These are phyloP conservation scores for Nemania sp. DNA, from an alignment of 2,329 filamentous ascomycete species.

Conservation along the genomic window DNA sequence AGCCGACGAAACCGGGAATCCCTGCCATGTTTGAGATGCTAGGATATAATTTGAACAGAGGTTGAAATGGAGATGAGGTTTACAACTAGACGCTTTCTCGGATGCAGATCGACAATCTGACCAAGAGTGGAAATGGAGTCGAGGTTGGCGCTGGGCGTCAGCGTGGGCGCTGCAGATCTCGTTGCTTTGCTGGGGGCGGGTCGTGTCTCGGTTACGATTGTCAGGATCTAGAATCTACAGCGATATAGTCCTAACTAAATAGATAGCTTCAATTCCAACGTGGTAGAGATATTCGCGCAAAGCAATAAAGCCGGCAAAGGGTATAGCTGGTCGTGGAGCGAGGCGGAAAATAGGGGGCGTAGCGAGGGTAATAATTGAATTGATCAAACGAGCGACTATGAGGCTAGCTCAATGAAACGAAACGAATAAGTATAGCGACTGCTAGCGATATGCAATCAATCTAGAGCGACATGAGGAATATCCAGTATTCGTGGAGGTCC, in stretches of 20 bases:
- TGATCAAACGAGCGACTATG: slow-evolving; percentile 59
- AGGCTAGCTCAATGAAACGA: slow-evolving; percentile 60
- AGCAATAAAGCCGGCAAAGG: slow-evolving; percentile 10
- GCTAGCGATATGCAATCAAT: slow-evolving; percentile 46
- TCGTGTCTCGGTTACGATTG: slow-evolving; percentile 14
- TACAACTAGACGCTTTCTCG: slow-evolving; percentile 15
- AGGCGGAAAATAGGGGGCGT: slow-evolving; percentile 31
- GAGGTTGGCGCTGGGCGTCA: slow-evolving; percentile 35
- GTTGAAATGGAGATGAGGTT: background rate
- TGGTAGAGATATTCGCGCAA: slow-evolving; percentile 18
- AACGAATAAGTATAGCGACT: slow-evolving; percentile 44
- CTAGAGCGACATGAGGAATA: slow-evolving; percentile 46
- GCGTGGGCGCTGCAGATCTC: slow-evolving; percentile 42
- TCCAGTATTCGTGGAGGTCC: slow-evolving; percentile 40
- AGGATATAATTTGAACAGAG: slow-evolving; percentile 1
- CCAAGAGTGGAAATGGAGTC: slow-evolving; percentile 32
- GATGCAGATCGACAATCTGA: slow-evolving; percentile 39
- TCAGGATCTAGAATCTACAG: slow-evolving; percentile 24
- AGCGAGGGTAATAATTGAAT: slow-evolving; percentile 17
- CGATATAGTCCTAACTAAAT: slow-evolving; percentile 4
- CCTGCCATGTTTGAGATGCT: slow-evolving; percentile 43
- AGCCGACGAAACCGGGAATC: slow-evolving; percentile 48
- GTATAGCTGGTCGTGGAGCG: slow-evolving; percentile 20
- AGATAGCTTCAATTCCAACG: background rate
- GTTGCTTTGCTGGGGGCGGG: slow-evolving; percentile 25